phyloP scores from a whole-genome alignment of 2,329 filamentous ascomycete genomes.

The Ophiostoma triangulosporum region DNA sequence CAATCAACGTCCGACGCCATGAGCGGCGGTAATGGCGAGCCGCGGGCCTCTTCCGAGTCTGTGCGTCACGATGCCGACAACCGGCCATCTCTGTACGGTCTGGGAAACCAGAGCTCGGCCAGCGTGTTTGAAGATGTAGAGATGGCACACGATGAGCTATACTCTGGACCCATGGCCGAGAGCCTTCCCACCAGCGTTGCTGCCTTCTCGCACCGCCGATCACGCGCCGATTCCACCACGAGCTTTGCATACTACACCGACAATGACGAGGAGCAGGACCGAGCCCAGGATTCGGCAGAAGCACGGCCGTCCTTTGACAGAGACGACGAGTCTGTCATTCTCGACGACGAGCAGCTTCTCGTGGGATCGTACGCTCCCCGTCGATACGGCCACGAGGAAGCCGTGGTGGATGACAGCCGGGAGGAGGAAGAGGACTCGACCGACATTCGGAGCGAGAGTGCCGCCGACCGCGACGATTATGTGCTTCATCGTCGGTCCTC shows the following conservation, averaged over 20 bases:
- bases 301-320: neutral
- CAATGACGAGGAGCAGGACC: conserved; percentile 38
- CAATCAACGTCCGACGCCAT: conserved; percentile 2
- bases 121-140: conserved; percentile 93
- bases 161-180: conserved; percentile 85
- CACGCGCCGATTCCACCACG: conserved; percentile 67
- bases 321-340: conserved; percentile 12
- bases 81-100: conserved; percentile 38
- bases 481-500: conserved; percentile 49
- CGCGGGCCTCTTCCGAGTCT: conserved; percentile 2
- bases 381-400: conserved; percentile 14
- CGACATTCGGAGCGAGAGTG: conserved; percentile 21
- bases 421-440: conserved; percentile 16
- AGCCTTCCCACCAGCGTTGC: conserved; percentile 89
- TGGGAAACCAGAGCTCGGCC: conserved; percentile 55
- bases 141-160: conserved; percentile 91
- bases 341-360: conserved; percentile 17
- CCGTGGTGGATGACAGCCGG: neutral
- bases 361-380: conserved; percentile 7
- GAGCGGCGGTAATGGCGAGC: conserved; percentile 9
- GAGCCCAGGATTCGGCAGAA: conserved; percentile 5
- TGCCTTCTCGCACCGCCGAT: conserved; percentile 76
- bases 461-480: conserved; percentile 28
- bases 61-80: neutral
- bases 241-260: conserved; percentile 86